Percentiles rank a stretch among this genome's conserved stretches.
Conservation (phyloP, 768 basidiomycete species). For the Lactarius deliciosus region DNA sequence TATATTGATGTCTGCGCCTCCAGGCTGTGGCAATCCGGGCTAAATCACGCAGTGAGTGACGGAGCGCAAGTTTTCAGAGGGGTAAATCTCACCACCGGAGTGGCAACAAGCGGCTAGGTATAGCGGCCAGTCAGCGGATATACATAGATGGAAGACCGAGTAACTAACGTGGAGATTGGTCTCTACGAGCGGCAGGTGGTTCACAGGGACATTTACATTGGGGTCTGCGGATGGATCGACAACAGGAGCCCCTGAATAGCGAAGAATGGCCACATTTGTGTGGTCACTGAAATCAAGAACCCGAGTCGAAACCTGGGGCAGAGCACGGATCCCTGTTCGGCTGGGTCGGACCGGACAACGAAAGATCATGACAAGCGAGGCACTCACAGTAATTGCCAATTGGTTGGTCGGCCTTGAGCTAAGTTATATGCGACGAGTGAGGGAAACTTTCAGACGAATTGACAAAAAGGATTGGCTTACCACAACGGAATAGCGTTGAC, state of each 20-base stretch:
- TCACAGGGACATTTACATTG: constrained; percentile 14
- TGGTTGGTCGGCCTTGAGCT: constrained; percentile 43
- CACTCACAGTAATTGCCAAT: constrained; percentile 47
- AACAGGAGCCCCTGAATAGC: constrained; percentile 38
- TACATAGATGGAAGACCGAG: background rate
- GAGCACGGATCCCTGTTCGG: constrained; percentile 32
- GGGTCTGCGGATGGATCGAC: constrained; percentile 36
- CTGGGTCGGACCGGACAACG: background rate
- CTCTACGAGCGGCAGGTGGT: constrained; percentile 27
- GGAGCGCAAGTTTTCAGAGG: background rate
- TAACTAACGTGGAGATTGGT: constrained; percentile 28
- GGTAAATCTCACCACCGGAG: constrained; percentile 23
- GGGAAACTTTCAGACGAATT: background rate
- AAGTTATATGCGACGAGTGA: constrained; percentile 30
- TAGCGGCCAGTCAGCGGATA: background rate
- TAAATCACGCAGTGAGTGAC: background rate
- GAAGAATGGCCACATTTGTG: constrained; percentile 42
- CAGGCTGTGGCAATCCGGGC: constrained; percentile 31
- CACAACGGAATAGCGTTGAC: constrained; percentile 34
- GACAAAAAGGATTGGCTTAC: constrained; percentile 20
- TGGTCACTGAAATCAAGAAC: constrained; percentile 31
- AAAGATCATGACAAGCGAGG: constrained; percentile 8
- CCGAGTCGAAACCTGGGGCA: constrained; percentile 31
- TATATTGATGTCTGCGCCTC: constrained; percentile 32
- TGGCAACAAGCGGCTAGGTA: constrained; percentile 24